A percentile compares a stretch with the other conserved stretches of the same genome.
These are phyloP conservation scores for Diaporthe amygdali DNA, from an alignment of 2,329 filamentous ascomycete genomes.

Conservation along the genomic window DNA sequence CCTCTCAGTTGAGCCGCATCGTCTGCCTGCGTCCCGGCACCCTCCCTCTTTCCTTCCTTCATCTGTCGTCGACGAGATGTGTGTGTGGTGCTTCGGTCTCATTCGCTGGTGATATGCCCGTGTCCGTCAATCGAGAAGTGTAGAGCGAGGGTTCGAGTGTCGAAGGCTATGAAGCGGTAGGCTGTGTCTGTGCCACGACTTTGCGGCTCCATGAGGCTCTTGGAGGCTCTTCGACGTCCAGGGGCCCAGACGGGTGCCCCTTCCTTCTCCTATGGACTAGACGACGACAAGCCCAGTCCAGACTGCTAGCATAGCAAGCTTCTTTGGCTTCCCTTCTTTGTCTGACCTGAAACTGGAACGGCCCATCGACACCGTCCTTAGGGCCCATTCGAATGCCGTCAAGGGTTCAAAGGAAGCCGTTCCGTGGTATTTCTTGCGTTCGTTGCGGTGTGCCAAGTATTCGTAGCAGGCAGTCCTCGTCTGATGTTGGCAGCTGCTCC, in stretches of 20 bases:
- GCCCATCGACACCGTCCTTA: no score
- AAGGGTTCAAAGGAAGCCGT: no score
- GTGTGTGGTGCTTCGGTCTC: not conserved
- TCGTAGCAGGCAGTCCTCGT: not conserved
- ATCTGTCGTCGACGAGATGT: not conserved
- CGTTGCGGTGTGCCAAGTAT: not conserved
- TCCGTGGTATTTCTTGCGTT: not conserved
- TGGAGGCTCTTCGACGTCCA: not conserved
- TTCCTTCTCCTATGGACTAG: no score
- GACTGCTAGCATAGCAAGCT: not conserved
- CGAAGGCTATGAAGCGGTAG: not conserved
- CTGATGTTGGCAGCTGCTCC: not conserved
- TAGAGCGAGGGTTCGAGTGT: not conserved
- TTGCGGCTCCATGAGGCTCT: not conserved
- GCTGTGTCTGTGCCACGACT: not conserved
- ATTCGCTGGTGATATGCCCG: not conserved
- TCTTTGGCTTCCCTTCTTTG: not conserved
- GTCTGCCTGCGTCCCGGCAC: not conserved
- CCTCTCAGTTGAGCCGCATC: constrained; percentile 10
- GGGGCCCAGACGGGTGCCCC: no score
- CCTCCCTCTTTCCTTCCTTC: not conserved
- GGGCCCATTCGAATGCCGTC: not conserved
- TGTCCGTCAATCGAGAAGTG: not conserved
- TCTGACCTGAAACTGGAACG: not conserved
- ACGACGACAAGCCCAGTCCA: not conserved